Base-by-base conservation (phyloP, 179 eudicot species). In the Gypsophila paniculata region DNA sequence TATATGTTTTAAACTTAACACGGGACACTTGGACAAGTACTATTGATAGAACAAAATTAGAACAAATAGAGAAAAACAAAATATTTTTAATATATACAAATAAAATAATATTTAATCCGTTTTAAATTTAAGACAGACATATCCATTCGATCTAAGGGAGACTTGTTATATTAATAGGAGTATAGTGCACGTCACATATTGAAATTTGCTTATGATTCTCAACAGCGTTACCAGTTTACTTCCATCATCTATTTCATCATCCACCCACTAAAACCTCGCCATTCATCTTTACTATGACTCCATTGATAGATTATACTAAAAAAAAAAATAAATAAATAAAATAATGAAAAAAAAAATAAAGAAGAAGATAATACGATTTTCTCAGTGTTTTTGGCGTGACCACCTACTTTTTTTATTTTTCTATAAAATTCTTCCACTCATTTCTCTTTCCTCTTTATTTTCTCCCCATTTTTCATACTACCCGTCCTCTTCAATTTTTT, bases 391-490 rank as follows among this genome's bases (percentile, higher is more conserved):
- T 46, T 10, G 52, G 60, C 4, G 2, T 55, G 60, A 18, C 60
- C 60, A 55, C 60, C 34, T 26, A 55, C 11, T 55, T 55, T 19
- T 1, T 55, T 1, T 55, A 15, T 52, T 2, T 52, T 52, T 17
- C 39, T 54, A 29, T 1, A 29, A 29, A 29, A 42, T n/a, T 51
- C 65, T 67, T 49, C 59, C 72, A 53, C 62, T 54, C 62, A 60
- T 29, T 59, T 26, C 17, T 61, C 10, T 13, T 61, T 61, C 18
- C 4, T 61, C 11, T 61, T 14, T 22, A 25, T 5, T 11, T 18
- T 22, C 70, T 14, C 14, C 46, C 4, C 17, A n/a, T 5, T 42
- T 15, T 52, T n/a, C 21, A 8, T 42, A 13, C 11, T 64, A 17
- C 72, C 23, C 62, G n/a, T 6, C 51, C 32, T 69, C 53, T 69